Evolutionary conservation across 805 yeast genomes (phyloP).

Genomic region (Saturnispora zaruensis): DNA sequence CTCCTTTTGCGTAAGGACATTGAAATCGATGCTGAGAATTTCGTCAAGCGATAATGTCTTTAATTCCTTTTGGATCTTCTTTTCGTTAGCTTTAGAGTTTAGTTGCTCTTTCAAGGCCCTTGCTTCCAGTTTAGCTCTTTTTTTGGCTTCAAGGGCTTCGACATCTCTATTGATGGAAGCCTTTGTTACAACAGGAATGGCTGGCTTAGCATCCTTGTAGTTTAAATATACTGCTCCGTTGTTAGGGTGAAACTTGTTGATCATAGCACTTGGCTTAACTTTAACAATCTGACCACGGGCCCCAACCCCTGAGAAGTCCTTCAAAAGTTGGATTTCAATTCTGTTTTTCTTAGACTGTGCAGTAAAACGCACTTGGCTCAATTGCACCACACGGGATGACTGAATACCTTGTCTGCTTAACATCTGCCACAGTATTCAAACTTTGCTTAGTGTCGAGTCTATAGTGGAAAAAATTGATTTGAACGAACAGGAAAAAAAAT

Average conservation of each 20-base stretch:
- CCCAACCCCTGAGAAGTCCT: slow-evolving; percentile 58
- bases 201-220: slow-evolving; percentile 24
- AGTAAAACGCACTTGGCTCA: slow-evolving; percentile 33
- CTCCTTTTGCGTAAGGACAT: slow-evolving; percentile 17
- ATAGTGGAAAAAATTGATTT: neutral
- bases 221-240: slow-evolving; percentile 69
- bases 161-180: slow-evolving; percentile 11
- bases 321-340: slow-evolving; percentile 67
- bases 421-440: neutral
- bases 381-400: neutral
- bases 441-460: neutral
- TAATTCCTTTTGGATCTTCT: slow-evolving; percentile 2
- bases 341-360: slow-evolving; percentile 45
- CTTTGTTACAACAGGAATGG: slow-evolving; percentile 26
- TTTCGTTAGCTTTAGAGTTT: slow-evolving; percentile 2
- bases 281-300: slow-evolving; percentile 61
- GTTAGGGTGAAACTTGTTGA: slow-evolving; percentile 60
- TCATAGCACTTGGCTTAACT: slow-evolving; percentile 77
- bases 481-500: neutral
- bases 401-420: neutral
- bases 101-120: slow-evolving; percentile 8
- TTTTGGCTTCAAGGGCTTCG: slow-evolving; percentile 12
- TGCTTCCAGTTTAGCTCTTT: slow-evolving; percentile 10
- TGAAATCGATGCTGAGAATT: slow-evolving; percentile 20
- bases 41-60: slow-evolving; percentile 22